Evolutionary conservation across 306 rosid genomes (phyloP).

Genomic region (Vigna angularis): DNA sequence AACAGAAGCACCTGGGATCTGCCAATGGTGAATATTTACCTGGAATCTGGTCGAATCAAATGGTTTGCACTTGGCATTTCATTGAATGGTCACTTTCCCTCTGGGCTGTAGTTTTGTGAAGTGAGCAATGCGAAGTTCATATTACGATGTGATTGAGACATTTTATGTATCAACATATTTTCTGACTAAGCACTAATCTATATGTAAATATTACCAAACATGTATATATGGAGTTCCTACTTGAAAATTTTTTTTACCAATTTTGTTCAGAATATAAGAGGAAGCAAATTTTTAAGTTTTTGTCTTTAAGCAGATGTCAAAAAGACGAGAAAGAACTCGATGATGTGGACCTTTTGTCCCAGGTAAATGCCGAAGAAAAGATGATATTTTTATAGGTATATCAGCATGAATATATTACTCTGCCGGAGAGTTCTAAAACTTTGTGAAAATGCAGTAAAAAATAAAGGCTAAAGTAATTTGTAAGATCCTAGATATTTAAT

Average conservation of each 20-base stretch:
- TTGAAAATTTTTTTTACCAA: not conserved
- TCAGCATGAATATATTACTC: not conserved
- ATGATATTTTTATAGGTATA: not conserved
- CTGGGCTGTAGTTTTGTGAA: not conserved
- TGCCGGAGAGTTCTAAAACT: not conserved
- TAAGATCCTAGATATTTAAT: not conserved
- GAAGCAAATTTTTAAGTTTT: not conserved
- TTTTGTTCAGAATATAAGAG: slow-evolving; percentile 8
- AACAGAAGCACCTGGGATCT: slow-evolving; percentile 80
- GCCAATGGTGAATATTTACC: slow-evolving; percentile 65
- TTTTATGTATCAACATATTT: slow-evolving; percentile 27
- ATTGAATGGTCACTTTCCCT: not conserved
- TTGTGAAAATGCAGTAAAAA: not conserved
- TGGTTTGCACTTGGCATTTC: slow-evolving; percentile 15
- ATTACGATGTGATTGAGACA: not conserved
- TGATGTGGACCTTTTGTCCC: not conserved
- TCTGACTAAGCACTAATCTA: not conserved
- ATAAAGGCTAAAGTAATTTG: not conserved
- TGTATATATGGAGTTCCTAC: slow-evolving; percentile 28
- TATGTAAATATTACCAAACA: slow-evolving; percentile 44
- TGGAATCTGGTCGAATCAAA: not conserved
- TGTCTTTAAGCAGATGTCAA: not conserved
- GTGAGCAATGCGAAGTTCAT: slow-evolving; percentile 19
- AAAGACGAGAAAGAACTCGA: not conserved
- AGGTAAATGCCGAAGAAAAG: not conserved